Percentiles rank a stretch among this genome's conserved stretches.
phyloP scores from a whole-genome alignment of 106 monocot species.

The Dioscorea dumetorum region DNA sequence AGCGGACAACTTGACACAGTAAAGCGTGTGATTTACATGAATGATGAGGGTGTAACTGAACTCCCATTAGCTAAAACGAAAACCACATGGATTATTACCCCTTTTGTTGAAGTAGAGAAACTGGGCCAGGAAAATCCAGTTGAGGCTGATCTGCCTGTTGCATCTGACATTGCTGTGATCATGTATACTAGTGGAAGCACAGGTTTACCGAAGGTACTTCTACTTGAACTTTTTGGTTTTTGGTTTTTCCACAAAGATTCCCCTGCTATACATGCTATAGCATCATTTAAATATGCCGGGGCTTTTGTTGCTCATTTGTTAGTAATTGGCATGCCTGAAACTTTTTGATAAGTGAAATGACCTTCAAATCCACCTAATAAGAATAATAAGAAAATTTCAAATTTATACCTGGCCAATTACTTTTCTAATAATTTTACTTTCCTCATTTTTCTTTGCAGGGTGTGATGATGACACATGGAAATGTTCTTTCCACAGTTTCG shows the following conservation, averaged over 20 bases:
- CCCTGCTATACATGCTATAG: too few relatives aligned
- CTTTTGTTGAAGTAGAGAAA: constrained; percentile 75
- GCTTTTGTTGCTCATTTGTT: too few relatives aligned
- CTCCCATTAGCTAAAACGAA: constrained; percentile 49
- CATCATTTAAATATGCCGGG: too few relatives aligned
- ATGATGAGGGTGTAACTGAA: constrained; percentile 61
- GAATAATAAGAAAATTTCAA: not conserved
- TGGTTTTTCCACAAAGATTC: too few relatives aligned
- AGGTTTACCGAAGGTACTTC: constrained; percentile 87
- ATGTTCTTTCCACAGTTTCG: constrained; percentile 74
- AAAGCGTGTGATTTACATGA: constrained; percentile 76
- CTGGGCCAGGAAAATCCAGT: constrained; percentile 60
- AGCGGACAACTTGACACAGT: constrained; percentile 80
- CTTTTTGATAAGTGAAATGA: too few relatives aligned
- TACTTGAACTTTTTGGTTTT: too few relatives aligned
- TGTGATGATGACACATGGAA: constrained; percentile 97
- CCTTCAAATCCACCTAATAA: too few relatives aligned
- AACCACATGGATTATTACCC: constrained; percentile 46
- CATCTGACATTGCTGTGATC: constrained; percentile 87
- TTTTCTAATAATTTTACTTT: constrained; percentile 3
- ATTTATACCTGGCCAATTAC: not conserved
- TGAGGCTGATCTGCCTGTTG: constrained; percentile 55
- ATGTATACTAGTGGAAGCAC: constrained; percentile 99
- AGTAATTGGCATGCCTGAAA: too few relatives aligned
- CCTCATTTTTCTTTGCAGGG: constrained; percentile 41